A percentile compares a stretch with the other conserved stretches of the same genome.
Conservation (phyloP, 2,329 filamentous ascomycete genomes). For the Sporothrix humicola region DNA sequence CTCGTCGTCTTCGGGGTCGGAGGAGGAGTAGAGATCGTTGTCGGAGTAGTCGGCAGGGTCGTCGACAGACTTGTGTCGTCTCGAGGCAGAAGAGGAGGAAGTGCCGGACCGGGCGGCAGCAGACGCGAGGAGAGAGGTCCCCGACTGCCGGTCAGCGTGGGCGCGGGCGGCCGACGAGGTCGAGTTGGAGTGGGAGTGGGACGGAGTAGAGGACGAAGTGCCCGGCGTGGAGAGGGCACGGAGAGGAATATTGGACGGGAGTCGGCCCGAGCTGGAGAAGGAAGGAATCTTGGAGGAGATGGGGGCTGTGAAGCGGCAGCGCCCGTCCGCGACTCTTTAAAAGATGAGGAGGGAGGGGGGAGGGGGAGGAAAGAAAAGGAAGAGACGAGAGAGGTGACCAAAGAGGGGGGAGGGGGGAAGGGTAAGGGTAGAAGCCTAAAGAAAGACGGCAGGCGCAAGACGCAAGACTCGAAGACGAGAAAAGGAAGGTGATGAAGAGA, state of each 20-base stretch:
- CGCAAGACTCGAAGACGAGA: not conserved
- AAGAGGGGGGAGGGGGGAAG: constrained; percentile 14
- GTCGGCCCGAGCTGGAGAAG: constrained; percentile 67
- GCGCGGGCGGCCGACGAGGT: constrained; percentile 44
- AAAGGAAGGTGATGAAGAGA: not conserved
- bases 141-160: constrained; percentile 44
- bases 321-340: constrained; percentile 58
- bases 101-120: constrained; percentile 39
- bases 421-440: constrained; percentile 27
- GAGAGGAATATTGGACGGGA: constrained; percentile 85
- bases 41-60: constrained; percentile 44
- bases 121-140: constrained; percentile 53
- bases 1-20: constrained; percentile 53
- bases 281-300: constrained; percentile 81
- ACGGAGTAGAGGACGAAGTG: constrained; percentile 17
- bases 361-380: not conserved
- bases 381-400: not conserved
- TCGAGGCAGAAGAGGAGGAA: constrained; percentile 32
- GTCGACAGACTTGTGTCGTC: constrained; percentile 27
- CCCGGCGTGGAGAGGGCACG: constrained; percentile 63
- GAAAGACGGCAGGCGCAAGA: not conserved
- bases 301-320: constrained; percentile 79
- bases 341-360: constrained; percentile 9
- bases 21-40: constrained; percentile 48
- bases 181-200: too few relatives aligned